Percentiles rank a stretch among this genome's conserved stretches.
phyloP scores from a whole-genome alignment of 2,329 filamentous ascomycete species.

The Pyrenophora seminiperda region DNA sequence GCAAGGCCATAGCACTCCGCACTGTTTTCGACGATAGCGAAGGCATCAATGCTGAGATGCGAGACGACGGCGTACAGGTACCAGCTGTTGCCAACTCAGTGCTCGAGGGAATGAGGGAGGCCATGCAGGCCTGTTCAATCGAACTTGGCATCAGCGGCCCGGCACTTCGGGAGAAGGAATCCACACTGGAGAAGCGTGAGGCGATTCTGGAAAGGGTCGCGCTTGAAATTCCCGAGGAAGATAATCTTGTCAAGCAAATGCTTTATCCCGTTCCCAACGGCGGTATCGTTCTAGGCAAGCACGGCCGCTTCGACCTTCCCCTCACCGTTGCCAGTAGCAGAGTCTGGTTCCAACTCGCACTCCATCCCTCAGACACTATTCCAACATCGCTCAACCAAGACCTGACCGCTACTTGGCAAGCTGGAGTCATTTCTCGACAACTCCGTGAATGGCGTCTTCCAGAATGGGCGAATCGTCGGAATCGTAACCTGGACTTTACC shows the following conservation, averaged over 20 bases:
- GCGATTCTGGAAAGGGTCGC: slow-evolving; percentile 84
- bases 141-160: slow-evolving; percentile 77
- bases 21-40: slow-evolving; percentile 90
- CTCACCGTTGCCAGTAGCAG: slow-evolving; percentile 79
- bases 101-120: slow-evolving; percentile 82
- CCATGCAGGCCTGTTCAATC: slow-evolving; percentile 74
- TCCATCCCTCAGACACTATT: slow-evolving; percentile 88
- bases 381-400: slow-evolving; percentile 76
- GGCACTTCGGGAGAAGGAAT: slow-evolving; percentile 72
- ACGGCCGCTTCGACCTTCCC: slow-evolving; percentile 78
- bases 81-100: slow-evolving; percentile 77
- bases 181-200: slow-evolving; percentile 80
- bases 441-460: slow-evolving; percentile 90
- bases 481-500: slow-evolving; percentile 90
- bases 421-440: slow-evolving; percentile 88
- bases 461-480: slow-evolving; percentile 94
- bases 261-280: slow-evolving; percentile 78
- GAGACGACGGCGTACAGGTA: slow-evolving; percentile 86
- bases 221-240: slow-evolving; percentile 79
- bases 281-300: slow-evolving; percentile 79
- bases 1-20: slow-evolving; percentile 86
- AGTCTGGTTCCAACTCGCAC: slow-evolving; percentile 90
- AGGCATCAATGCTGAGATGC: slow-evolving; percentile 97
- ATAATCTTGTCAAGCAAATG: slow-evolving; percentile 79
- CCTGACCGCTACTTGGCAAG: slow-evolving; percentile 86